Percentiles rank a stretch among this genome's conserved stretches.
phyloP scores from a whole-genome alignment of 2,329 filamentous ascomycete species.

The Trichoderma guizhouense region DNA sequence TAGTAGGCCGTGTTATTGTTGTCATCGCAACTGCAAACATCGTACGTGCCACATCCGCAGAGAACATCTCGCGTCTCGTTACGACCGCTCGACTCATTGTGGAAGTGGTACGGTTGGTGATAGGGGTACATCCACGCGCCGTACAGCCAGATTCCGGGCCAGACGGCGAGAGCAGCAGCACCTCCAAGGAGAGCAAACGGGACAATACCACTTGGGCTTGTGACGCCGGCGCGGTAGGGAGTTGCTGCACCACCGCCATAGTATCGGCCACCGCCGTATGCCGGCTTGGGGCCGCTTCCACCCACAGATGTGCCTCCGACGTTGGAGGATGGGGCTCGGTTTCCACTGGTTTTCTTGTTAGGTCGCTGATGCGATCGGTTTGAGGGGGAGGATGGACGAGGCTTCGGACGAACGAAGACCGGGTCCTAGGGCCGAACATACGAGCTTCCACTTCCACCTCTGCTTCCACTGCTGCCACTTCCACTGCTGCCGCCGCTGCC shows the following conservation, averaged over 20 bases:
- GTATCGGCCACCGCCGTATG: slow-evolving; percentile 60
- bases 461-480: slow-evolving; percentile 19
- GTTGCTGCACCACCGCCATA: slow-evolving; percentile 63
- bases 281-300: slow-evolving; percentile 55
- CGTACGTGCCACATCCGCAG: slow-evolving; percentile 50
- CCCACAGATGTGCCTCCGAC: slow-evolving; percentile 51
- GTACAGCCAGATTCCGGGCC: slow-evolving; percentile 64
- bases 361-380: slow-evolving; percentile 21
- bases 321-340: slow-evolving; percentile 33
- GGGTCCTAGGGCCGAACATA: slow-evolving; percentile 11
- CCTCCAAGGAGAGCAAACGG: slow-evolving; percentile 50
- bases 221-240: slow-evolving; percentile 59
- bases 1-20: slow-evolving; percentile 59
- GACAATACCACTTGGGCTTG: slow-evolving; percentile 44
- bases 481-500: slow-evolving; percentile 8
- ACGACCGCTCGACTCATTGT: slow-evolving; percentile 47
- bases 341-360: slow-evolving; percentile 24
- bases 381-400: neutral
- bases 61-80: slow-evolving; percentile 36
- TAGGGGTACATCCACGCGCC: slow-evolving; percentile 59
- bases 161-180: slow-evolving; percentile 50
- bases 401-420: neutral
- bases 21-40: slow-evolving; percentile 65
- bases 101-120: slow-evolving; percentile 42
- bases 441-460: slow-evolving; percentile 25